Conservation (phyloP, 139 green algal species). For the Picochlorum sp. region DNA sequence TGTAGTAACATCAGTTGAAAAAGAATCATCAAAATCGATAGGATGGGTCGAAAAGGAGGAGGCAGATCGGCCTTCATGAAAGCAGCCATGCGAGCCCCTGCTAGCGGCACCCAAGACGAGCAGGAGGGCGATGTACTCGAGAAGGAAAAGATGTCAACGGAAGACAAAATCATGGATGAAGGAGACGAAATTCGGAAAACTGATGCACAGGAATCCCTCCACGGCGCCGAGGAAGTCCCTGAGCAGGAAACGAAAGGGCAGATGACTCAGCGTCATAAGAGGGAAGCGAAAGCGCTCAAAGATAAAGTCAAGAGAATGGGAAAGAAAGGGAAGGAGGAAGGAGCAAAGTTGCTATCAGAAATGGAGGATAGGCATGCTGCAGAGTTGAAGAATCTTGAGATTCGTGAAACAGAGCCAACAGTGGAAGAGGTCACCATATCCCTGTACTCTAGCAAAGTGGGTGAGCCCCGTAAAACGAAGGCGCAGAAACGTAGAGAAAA, state of each 20-base stretch:
- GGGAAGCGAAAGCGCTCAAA: conserved; percentile 62
- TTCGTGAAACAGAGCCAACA: conserved; percentile 18
- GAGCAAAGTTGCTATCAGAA: conserved; percentile 39
- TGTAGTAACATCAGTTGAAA: neutral
- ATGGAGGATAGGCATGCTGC: conserved; percentile 45
- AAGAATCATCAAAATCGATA: conserved; percentile 2
- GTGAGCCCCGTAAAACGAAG: conserved; percentile 34
- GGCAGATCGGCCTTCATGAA: conserved; percentile 39
- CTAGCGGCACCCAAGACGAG: neutral
- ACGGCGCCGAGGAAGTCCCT: neutral
- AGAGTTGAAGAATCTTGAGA: conserved; percentile 53
- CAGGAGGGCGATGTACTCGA: neutral
- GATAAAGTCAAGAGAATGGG: conserved; percentile 56
- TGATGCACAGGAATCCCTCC: neutral
- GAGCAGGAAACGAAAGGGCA: conserved; percentile 48
- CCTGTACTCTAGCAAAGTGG: conserved; percentile 20
- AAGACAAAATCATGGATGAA: neutral
- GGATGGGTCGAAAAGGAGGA: conserved; percentile 40
- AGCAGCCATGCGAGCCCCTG: neutral
- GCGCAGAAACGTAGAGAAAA: conserved; percentile 55
- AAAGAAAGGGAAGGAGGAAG: conserved; percentile 66
- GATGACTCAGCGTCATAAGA: conserved; percentile 70
- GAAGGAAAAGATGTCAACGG: neutral
- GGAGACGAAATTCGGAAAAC: neutral
- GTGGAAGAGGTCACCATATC: conserved; percentile 12